Evolutionary conservation across 192 early-diverging fungal genomes (phyloP).

Genomic region (Dissophora globulifera): DNA sequence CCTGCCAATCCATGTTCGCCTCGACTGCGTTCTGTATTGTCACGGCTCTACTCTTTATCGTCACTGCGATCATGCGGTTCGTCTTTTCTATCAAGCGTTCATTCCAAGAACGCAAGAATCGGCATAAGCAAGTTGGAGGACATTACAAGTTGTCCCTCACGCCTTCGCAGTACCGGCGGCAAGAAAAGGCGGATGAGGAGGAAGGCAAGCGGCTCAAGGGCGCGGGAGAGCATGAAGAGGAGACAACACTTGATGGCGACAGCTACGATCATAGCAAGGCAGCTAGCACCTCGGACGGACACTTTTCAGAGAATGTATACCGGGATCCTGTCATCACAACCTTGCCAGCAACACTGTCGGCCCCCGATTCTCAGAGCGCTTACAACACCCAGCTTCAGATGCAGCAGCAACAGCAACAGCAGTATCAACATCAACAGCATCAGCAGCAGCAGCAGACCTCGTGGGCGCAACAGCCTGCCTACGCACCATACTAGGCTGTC

Average conservation of each 20-base stretch:
- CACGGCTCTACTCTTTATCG: conserved; percentile 25
- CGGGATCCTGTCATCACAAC: conserved; percentile 18
- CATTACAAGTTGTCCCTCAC: conserved; percentile 20
- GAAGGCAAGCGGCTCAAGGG: conserved; percentile 29
- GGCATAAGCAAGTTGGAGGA: conserved; percentile 21
- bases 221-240: conserved; percentile 41
- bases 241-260: neutral
- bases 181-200: conserved; percentile 21
- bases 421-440: conserved; percentile 14
- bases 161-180: conserved; percentile 22
- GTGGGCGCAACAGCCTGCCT: conserved; percentile 15
- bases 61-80: conserved; percentile 10
- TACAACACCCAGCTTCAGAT: neutral
- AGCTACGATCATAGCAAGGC: neutral
- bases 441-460: conserved; percentile 11
- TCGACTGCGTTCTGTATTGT: conserved; percentile 39
- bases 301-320: conserved; percentile 34
- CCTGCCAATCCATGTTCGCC: conserved; percentile 41
- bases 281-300: conserved; percentile 3
- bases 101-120: conserved; percentile 6
- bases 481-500: neutral
- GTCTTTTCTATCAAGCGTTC: conserved; percentile 26
- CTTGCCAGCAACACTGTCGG: conserved; percentile 1
- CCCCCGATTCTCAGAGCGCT: neutral
- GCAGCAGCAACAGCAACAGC: conserved; percentile 18